Percentiles rank a stretch among this genome's conserved stretches.
These are phyloP conservation scores for Hydnum rufescens DNA, from an alignment of 768 basidiomycete species.

Conservation along the genomic window DNA sequence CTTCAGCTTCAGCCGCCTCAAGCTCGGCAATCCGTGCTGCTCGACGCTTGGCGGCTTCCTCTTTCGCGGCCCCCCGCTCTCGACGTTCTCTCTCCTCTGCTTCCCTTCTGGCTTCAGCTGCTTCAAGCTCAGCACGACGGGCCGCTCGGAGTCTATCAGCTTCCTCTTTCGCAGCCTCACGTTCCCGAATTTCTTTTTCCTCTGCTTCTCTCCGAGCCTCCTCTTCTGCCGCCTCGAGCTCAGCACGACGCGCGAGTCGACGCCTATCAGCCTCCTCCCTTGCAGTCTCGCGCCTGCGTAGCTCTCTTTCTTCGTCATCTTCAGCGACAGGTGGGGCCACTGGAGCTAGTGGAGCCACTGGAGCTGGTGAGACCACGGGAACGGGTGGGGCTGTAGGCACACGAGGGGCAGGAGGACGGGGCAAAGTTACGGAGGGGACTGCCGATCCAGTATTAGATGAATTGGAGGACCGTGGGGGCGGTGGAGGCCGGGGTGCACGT, in stretches of 20 bases:
- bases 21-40: slow-evolving; percentile 32
- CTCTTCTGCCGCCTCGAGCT: too few relatives aligned
- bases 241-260: too few relatives aligned
- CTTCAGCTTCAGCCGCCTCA: slow-evolving; percentile 49
- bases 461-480: slow-evolving; percentile 22
- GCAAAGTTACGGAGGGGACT: too few relatives aligned
- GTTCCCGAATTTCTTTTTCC: too few relatives aligned
- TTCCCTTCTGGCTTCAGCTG: slow-evolving; percentile 46
- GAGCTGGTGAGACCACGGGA: not conserved
- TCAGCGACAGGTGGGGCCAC: slow-evolving; percentile 10
- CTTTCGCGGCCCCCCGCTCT: too few relatives aligned
- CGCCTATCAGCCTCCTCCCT: too few relatives aligned
- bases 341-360: not conserved
- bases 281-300: too few relatives aligned
- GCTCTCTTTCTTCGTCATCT: slow-evolving; percentile 57
- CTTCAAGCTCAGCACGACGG: slow-evolving; percentile 53
- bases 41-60: slow-evolving; percentile 30
- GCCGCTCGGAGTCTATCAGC: too few relatives aligned
- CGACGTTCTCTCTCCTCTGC: slow-evolving; percentile 16
- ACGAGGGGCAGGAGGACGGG: slow-evolving; percentile 18
- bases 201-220: too few relatives aligned
- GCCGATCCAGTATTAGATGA: slow-evolving; percentile 23
- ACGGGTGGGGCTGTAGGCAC: slow-evolving; percentile 13
- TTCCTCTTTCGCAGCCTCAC: too few relatives aligned
- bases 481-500: slow-evolving; percentile 12